Percentiles rank a stretch among this genome's conserved stretches.
Evolutionary conservation across 805 yeast genomes (phyloP).

Genomic region (Pachysolen tannophilus): DNA sequence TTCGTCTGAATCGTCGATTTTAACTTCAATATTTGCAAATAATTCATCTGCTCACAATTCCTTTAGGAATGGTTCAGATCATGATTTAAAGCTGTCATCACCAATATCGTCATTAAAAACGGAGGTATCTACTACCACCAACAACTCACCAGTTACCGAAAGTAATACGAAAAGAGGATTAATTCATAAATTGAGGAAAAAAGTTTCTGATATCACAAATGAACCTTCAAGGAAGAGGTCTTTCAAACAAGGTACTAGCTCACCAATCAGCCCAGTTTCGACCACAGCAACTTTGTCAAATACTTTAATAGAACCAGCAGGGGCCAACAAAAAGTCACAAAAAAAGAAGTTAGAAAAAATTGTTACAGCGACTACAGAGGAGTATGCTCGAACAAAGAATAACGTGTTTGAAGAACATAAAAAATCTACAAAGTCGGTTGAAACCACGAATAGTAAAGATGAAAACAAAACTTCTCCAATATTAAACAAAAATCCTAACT

Average conservation of each 20-base stretch:
- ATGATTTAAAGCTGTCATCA: conserved; percentile 27
- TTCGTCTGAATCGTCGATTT: conserved; percentile 46
- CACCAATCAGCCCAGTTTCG: not conserved
- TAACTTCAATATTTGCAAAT: conserved; percentile 29
- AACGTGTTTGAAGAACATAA: not conserved
- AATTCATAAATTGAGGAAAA: conserved; percentile 5
- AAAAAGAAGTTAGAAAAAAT: not conserved
- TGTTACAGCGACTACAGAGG: not conserved
- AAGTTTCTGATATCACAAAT: conserved; percentile 2
- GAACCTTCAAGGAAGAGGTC: not conserved
- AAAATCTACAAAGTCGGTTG: not conserved
- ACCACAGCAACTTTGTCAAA: not conserved
- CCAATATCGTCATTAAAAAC: conserved; percentile 10
- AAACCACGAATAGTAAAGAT: no score
- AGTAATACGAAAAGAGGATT: conserved; percentile 6
- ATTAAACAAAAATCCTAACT: not conserved
- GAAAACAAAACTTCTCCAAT: not conserved
- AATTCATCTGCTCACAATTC: conserved; percentile 14
- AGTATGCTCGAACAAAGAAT: not conserved
- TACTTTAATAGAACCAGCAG: no score
- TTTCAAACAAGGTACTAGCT: not conserved
- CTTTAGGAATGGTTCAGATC: conserved; percentile 31
- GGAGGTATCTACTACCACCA: no score
- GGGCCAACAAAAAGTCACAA: conserved; percentile 1
- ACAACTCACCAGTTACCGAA: conserved; percentile 6